phyloP scores from a whole-genome alignment of 495 filamentous ascomycete species.

The Tuber microsphaerosporum region DNA sequence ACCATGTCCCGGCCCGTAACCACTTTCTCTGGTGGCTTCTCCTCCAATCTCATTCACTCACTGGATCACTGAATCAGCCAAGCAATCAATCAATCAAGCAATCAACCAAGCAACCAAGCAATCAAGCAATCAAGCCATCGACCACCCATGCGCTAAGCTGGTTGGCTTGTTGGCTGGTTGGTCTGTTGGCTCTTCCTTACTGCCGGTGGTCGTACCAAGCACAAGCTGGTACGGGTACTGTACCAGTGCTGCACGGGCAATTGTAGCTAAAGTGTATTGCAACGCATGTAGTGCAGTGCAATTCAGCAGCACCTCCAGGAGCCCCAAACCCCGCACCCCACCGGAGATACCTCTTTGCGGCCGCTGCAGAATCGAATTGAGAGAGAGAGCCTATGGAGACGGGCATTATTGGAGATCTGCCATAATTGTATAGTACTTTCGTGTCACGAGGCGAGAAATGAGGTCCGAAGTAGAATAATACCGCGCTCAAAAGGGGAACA shows the following conservation, averaged over 20 bases:
- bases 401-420: conserved; percentile 30
- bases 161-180: neutral
- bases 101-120: neutral
- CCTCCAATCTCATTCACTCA: neutral
- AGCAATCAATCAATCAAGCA: neutral
- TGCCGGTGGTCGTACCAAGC: neutral
- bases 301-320: neutral
- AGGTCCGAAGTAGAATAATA: conserved; percentile 34
- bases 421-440: conserved; percentile 8
- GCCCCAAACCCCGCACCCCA: conserved; percentile 35
- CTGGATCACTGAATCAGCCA: neutral
- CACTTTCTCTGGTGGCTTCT: neutral
- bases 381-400: conserved; percentile 22
- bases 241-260: neutral
- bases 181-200: neutral
- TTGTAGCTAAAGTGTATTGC: neutral
- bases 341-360: conserved; percentile 29
- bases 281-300: neutral
- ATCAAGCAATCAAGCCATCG: neutral
- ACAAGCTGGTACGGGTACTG: neutral
- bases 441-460: conserved; percentile 21
- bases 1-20: neutral
- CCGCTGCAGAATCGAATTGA: conserved; percentile 21
- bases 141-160: neutral
- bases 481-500: conserved; percentile 29